Evolutionary conservation across 2,329 filamentous ascomycete species (phyloP).

Genomic region (Aspergillus chevalieri): DNA sequence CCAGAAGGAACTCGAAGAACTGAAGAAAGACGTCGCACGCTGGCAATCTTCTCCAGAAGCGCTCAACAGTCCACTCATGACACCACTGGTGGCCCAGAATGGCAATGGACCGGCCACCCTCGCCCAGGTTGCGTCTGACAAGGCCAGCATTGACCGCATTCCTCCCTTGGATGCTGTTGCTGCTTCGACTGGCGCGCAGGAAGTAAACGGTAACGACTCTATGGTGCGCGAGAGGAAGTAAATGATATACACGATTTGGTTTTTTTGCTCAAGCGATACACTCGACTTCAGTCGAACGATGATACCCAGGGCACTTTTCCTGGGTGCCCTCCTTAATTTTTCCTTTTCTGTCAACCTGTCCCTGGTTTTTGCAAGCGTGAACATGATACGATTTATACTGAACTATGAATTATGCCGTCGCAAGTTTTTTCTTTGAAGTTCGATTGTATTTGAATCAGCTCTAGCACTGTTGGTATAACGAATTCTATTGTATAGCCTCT

Average conservation of each 20-base stretch:
- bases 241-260: not conserved
- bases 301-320: not conserved
- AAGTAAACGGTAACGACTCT: constrained; percentile 8
- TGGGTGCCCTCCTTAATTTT: no score
- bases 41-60: constrained; percentile 58
- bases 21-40: constrained; percentile 82
- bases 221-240: constrained; percentile 21
- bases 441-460: no score
- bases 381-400: no score
- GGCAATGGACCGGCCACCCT: constrained; percentile 14
- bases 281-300: constrained; percentile 5
- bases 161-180: constrained; percentile 29
- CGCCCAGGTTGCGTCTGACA: constrained; percentile 16
- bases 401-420: no score
- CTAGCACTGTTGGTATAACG: no score
- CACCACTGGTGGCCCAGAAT: constrained; percentile 16
- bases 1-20: constrained; percentile 86
- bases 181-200: constrained; percentile 20
- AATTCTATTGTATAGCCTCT: no score
- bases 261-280: not conserved
- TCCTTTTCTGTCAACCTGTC: no score
- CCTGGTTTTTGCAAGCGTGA: no score
- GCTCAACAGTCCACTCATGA: constrained; percentile 22
- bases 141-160: constrained; percentile 27
- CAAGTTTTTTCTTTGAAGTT: no score